Evolutionary conservation across 805 yeast genomes (phyloP).

Genomic region (Wickerhamomyces xylosicus): DNA sequence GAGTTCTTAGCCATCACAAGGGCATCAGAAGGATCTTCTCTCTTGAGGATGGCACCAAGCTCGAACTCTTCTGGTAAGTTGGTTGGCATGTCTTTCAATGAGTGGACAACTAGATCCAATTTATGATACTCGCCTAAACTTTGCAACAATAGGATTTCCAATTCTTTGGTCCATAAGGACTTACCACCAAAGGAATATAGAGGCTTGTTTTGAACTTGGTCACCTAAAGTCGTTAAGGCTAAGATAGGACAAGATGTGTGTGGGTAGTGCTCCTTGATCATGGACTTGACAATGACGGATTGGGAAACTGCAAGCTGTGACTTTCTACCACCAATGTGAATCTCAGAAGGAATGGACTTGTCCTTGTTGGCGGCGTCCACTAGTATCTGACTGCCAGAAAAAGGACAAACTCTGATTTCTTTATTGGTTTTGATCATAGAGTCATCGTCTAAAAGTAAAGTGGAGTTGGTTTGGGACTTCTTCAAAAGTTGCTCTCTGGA

Average conservation of each 20-base stretch:
- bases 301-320: conserved; percentile 83
- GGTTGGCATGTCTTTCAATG: conserved; percentile 91
- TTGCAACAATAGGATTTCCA: conserved; percentile 66
- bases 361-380: not conserved
- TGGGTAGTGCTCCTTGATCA: conserved; percentile 52
- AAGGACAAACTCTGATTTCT: no score
- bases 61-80: conserved; percentile 81
- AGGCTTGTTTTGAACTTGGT: conserved; percentile 76
- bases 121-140: conserved; percentile 52
- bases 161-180: conserved; percentile 91
- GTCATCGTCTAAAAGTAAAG: conserved; percentile 15
- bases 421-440: not conserved
- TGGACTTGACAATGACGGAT: conserved; percentile 58
- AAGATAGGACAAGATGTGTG: conserved; percentile 62
- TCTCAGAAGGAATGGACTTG: conserved; percentile 16
- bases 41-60: conserved; percentile 73
- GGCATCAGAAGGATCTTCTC: conserved; percentile 94
- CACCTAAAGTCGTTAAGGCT: conserved; percentile 83
- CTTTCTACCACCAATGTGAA: conserved; percentile 75
- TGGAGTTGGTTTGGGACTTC: conserved; percentile 9
- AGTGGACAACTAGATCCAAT: conserved; percentile 86
- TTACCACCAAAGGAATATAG: conserved; percentile 94
- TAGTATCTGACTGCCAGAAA: no score
- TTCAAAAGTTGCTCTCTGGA: not conserved
- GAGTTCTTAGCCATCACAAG: conserved; percentile 63